Conservation (phyloP, 768 basidiomycete genomes). For the Neoboletus subvelutipes region DNA sequence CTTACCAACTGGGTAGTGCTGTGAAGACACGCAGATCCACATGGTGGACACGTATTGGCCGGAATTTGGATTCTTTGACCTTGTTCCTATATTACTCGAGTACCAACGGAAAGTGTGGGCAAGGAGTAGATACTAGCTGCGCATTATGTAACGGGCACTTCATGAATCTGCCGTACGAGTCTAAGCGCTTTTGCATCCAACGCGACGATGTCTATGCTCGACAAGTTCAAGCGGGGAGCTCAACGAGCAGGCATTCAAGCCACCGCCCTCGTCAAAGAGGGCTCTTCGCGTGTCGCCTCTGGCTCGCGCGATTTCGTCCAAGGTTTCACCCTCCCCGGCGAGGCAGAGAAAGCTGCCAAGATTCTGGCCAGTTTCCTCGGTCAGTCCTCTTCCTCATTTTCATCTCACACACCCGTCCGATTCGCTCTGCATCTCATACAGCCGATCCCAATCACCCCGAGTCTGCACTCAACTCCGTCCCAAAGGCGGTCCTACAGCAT, state of each 20-base stretch:
- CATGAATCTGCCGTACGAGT: not conserved
- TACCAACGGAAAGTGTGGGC: conserved; percentile 80
- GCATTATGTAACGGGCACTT: not conserved
- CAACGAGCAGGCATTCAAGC: conserved; percentile 83
- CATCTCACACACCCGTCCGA: not conserved
- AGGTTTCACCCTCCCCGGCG: conserved; percentile 85
- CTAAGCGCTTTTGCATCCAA: not conserved
- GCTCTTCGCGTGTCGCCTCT: conserved; percentile 65
- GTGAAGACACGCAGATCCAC: conserved; percentile 83
- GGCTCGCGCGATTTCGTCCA: conserved; percentile 80
- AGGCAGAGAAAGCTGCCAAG: conserved; percentile 91
- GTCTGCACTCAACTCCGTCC: conserved; percentile 91
- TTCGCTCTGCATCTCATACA: conserved; percentile 28
- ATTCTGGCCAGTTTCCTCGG: conserved; percentile 91
- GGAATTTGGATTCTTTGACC: conserved; percentile 82
- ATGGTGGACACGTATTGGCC: conserved; percentile 90
- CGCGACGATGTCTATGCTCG: conserved; percentile 57
- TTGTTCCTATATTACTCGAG: conserved; percentile 83
- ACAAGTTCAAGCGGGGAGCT: conserved; percentile 79
- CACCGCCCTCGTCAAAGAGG: conserved; percentile 66
- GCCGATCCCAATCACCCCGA: conserved; percentile 86
- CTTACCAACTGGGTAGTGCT: conserved; percentile 48
- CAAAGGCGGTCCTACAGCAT: conserved; percentile 85
- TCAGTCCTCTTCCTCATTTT: conserved; percentile 31
- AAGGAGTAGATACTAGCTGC: not conserved